These are phyloP conservation scores for Auricularia auricula-judae DNA, from an alignment of 768 basidiomycete genomes.

Conservation along the genomic window DNA sequence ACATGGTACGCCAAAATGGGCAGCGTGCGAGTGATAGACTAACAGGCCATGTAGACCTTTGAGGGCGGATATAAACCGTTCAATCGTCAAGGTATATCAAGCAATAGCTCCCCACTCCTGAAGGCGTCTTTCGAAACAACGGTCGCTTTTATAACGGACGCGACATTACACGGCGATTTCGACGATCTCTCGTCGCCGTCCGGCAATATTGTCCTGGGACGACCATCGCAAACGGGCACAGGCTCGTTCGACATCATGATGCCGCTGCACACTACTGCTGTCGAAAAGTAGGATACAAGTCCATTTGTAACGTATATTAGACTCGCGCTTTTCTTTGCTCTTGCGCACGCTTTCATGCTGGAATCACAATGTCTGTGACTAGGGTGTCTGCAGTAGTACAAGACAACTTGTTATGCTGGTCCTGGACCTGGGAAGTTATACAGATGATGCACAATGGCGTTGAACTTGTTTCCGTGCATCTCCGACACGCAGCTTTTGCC, in stretches of 20 bases:
- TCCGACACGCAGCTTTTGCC: too few relatives aligned
- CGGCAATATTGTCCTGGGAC: conserved; percentile 82
- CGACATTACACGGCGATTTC: conserved; percentile 89
- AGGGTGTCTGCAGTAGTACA: too few relatives aligned
- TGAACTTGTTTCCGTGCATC: too few relatives aligned
- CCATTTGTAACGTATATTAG: background rate
- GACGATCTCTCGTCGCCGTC: conserved; percentile 87
- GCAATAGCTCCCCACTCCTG: conserved; percentile 87
- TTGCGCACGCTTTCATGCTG: too few relatives aligned
- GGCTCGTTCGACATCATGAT: conserved; percentile 85
- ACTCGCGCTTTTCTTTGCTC: background rate
- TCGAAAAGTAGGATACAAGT: background rate
- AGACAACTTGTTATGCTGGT: too few relatives aligned
- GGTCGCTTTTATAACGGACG: conserved; percentile 84
- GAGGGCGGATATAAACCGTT: conserved; percentile 98
- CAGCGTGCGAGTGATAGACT: background rate
- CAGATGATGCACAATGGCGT: too few relatives aligned
- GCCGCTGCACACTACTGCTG: conserved; percentile 21
- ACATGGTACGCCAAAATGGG: conserved; percentile 63
- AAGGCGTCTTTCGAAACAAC: conserved; percentile 99
- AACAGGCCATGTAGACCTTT: conserved; percentile 55
- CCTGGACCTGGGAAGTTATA: too few relatives aligned
- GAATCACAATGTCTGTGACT: too few relatives aligned
- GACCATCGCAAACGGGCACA: conserved; percentile 84
- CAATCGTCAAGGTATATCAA: conserved; percentile 89